Conservation (phyloP, 139 green algal genomes). For the Micromonas pusilla region DNA sequence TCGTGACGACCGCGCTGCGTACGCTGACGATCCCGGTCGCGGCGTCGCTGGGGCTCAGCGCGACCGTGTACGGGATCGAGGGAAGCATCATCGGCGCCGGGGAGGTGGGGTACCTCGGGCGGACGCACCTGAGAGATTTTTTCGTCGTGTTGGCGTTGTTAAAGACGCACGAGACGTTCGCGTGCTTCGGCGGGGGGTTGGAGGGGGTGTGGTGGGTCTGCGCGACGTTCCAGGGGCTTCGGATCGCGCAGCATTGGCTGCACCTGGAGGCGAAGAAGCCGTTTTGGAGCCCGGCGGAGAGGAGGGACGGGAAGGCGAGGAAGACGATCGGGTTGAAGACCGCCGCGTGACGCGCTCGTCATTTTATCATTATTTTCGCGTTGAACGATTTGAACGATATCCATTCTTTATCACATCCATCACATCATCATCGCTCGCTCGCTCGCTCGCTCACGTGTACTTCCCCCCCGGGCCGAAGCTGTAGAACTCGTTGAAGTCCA, state of each 20-base stretch:
- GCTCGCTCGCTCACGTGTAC: not conserved
- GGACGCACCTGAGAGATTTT: not conserved
- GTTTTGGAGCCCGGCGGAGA: not conserved
- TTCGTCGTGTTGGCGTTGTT: not conserved
- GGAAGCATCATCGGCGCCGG: conserved; percentile 1
- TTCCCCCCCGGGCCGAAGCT: not conserved
- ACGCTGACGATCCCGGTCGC: not conserved
- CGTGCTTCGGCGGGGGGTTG: not conserved
- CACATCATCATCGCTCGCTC: no score
- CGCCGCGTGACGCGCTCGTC: no score
- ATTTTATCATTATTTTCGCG: not conserved
- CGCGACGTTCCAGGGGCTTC: not conserved
- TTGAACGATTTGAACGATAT: no score
- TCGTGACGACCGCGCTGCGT: not conserved
- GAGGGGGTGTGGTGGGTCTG: not conserved
- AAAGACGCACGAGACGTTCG: not conserved
- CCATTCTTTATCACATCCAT: no score
- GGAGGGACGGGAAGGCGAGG: no score
- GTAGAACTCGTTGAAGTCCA: conserved; percentile 26
- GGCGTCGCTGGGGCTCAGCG: not conserved
- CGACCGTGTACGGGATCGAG: not conserved
- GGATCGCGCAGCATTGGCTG: not conserved
- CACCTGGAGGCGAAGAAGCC: not conserved
- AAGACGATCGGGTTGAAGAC: no score
- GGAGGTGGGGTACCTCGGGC: not conserved